phyloP scores from a whole-genome alignment of 495 filamentous ascomycete species.

The Aspergillus panamensis region DNA sequence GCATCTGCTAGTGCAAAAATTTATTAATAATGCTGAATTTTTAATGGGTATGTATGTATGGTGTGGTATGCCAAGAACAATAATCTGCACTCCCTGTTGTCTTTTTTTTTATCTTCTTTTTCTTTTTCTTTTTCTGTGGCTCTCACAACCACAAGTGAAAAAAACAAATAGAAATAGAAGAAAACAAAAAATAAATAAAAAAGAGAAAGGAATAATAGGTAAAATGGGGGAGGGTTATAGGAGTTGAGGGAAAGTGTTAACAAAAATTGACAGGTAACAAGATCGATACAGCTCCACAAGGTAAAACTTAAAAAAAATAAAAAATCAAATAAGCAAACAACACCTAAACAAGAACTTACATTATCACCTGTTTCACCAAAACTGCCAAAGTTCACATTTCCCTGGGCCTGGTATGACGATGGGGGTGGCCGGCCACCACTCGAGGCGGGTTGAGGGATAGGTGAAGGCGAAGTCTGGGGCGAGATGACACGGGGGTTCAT shows the following conservation, averaged over 20 bases:
- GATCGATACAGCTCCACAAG: background rate
- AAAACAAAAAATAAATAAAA: constrained; percentile 1
- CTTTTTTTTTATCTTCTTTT: background rate
- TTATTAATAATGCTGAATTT: constrained; percentile 19
- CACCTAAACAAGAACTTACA: constrained; percentile 47
- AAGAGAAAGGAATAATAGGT: background rate
- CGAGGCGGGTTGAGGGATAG: constrained; percentile 80
- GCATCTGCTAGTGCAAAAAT: constrained; percentile 46
- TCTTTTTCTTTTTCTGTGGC: background rate
- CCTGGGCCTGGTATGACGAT: constrained; percentile 62
- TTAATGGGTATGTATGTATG: constrained; percentile 6
- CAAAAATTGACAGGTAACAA: background rate
- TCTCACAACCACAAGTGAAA: background rate
- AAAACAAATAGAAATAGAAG: background rate
- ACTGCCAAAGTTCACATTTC: constrained; percentile 74
- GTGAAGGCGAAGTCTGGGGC: constrained; percentile 76
- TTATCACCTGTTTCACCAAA: constrained; percentile 64
- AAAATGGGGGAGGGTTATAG: background rate
- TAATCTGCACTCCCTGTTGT: background rate
- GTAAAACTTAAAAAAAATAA: constrained; percentile 1
- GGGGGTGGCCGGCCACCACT: constrained; percentile 79
- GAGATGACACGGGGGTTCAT: constrained; percentile 64
- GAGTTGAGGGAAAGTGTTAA: background rate
- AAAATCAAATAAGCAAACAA: constrained; percentile 3
- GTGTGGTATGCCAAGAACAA: constrained; percentile 25